Conservation (phyloP, 805 yeast species). For the Jamesozyma spencerorum region DNA sequence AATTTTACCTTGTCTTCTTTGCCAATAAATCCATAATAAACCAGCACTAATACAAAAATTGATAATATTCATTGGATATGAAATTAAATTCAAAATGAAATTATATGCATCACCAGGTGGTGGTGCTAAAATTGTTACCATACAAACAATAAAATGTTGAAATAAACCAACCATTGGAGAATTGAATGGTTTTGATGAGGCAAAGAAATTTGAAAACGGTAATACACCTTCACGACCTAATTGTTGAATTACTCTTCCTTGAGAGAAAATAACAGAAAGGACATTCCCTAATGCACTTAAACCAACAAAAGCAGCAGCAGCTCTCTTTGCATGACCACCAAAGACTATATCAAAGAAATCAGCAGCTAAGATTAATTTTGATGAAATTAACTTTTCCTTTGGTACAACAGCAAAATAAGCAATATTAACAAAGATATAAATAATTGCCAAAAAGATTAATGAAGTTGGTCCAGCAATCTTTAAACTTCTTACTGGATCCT, state of each 20-base stretch:
- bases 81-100: constrained; percentile 67
- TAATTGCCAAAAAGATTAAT: constrained; percentile 46
- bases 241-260: constrained; percentile 72
- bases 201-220: constrained; percentile 66
- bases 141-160: constrained; percentile 70
- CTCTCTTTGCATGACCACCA: constrained; percentile 58
- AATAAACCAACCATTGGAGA: constrained; percentile 66
- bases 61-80: constrained; percentile 74
- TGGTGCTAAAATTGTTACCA: constrained; percentile 65
- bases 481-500: constrained; percentile 61
- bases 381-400: constrained; percentile 44
- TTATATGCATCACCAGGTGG: constrained; percentile 86
- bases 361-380: constrained; percentile 69
- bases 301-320: constrained; percentile 73
- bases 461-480: constrained; percentile 70
- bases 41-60: constrained; percentile 59
- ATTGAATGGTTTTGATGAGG: constrained; percentile 60
- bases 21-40: constrained; percentile 43
- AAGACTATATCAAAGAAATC: constrained; percentile 65
- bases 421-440: constrained; percentile 68
- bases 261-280: constrained; percentile 68
- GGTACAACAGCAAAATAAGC: constrained; percentile 81
- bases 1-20: constrained; percentile 39
- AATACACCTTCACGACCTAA: constrained; percentile 74
- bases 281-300: constrained; percentile 77